phyloP scores from a whole-genome alignment of 306 rosid genomes.

The Purshia tridentata region DNA sequence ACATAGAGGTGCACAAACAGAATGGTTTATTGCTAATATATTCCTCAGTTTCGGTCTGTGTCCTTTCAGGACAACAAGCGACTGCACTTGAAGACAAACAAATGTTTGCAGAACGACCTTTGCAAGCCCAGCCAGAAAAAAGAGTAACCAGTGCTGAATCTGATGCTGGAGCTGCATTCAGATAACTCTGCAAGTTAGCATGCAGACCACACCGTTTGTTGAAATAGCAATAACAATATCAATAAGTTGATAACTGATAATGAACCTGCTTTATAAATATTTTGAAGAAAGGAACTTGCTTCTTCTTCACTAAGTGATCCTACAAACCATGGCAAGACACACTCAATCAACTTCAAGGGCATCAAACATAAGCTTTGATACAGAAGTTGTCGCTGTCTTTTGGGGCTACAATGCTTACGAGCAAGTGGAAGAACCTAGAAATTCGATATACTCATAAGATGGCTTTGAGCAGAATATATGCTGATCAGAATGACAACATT shows the following conservation, averaged over 20 bases:
- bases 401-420: conserved; percentile 74
- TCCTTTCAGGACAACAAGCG: conserved; percentile 63
- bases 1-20: conserved; percentile 35
- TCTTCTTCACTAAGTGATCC: conserved; percentile 70
- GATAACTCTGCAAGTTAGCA: conserved; percentile 29
- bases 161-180: conserved; percentile 72
- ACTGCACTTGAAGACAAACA: conserved; percentile 63
- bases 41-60: conserved; percentile 52
- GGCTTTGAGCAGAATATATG: neutral
- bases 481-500: neutral
- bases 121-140: conserved; percentile 94
- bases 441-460: conserved; percentile 25
- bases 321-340: conserved; percentile 81
- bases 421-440: conserved; percentile 93
- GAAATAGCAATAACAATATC: conserved; percentile 13
- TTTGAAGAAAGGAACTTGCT: conserved; percentile 60
- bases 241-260: conserved; percentile 21
- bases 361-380: conserved; percentile 88
- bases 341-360: conserved; percentile 91
- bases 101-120: conserved; percentile 56
- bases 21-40: conserved; percentile 33
- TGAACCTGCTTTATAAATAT: conserved; percentile 83
- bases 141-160: conserved; percentile 88
- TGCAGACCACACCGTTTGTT: neutral
- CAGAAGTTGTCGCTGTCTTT: conserved; percentile 74